These are phyloP conservation scores for Terfezia claveryi DNA, from an alignment of 495 filamentous ascomycete genomes.

Conservation along the genomic window DNA sequence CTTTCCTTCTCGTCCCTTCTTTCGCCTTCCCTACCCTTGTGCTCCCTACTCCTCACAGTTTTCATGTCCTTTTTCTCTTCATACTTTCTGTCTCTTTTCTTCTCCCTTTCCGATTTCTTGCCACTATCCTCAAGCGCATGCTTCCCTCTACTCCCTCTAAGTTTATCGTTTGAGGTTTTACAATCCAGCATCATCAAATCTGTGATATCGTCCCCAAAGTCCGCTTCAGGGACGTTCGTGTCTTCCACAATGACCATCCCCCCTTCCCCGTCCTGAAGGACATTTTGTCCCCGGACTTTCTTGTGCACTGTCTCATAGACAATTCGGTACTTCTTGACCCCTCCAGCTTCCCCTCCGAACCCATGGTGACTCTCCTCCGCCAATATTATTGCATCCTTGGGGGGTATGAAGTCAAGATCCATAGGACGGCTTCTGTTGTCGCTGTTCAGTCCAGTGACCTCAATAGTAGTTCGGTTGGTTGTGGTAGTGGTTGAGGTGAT, in stretches of 20 bases:
- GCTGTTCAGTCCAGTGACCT: constrained; percentile 25
- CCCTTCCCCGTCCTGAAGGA: constrained; percentile 2
- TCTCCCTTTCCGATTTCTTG: background rate
- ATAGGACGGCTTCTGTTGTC: constrained; percentile 25
- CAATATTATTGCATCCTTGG: constrained; percentile 44
- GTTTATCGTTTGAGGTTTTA: too few species aligned
- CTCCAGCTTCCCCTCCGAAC: background rate
- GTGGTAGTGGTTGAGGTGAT: constrained; percentile 42
- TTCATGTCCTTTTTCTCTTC: constrained; percentile 1
- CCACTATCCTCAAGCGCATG: background rate
- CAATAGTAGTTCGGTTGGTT: constrained; percentile 49
- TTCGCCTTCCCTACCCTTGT: background rate
- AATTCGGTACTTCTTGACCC: constrained; percentile 16
- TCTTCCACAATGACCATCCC: constrained; percentile 1
- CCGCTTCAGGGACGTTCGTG: background rate
- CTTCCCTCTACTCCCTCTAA: background rate
- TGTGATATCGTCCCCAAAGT: background rate
- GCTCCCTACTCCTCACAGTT: background rate
- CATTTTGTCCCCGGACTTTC: constrained; percentile 4
- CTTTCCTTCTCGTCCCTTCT: constrained; percentile 4
- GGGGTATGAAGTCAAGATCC: constrained; percentile 35
- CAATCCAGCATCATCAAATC: background rate
- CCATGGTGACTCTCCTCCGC: constrained; percentile 22
- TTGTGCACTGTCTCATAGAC: constrained; percentile 21
- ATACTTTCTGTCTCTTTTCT: background rate